Percentiles rank a stretch among this genome's conserved stretches.
These are phyloP conservation scores for Colletotrichum orbiculare DNA, from an alignment of 2,329 filamentous ascomycete species.

Conservation along the genomic window DNA sequence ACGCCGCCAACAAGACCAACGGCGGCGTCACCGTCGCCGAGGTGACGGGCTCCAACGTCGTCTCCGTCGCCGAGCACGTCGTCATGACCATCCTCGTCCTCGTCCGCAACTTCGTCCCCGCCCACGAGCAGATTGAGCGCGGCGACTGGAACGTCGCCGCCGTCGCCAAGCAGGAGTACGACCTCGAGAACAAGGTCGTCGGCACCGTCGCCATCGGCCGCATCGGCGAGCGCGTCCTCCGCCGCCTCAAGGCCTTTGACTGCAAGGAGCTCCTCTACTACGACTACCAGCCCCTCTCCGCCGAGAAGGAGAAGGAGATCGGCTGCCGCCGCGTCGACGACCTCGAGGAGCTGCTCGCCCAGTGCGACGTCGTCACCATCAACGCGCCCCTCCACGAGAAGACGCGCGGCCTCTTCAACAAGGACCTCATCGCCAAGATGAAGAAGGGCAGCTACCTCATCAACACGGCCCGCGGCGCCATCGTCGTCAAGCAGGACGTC, in stretches of 20 bases:
- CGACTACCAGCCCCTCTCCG: slow-evolving; percentile 93
- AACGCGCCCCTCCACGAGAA: slow-evolving; percentile 99
- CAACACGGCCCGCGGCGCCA: slow-evolving; percentile 98
- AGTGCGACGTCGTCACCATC: slow-evolving; percentile 98
- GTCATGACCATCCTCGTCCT: slow-evolving; percentile 98
- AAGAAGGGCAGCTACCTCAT: slow-evolving; percentile 97
- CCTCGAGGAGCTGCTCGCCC: slow-evolving; percentile 92
- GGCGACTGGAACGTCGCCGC: slow-evolving; percentile 97
- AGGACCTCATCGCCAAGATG: slow-evolving; percentile 98
- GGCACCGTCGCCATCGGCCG: slow-evolving; percentile 97
- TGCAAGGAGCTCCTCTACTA: slow-evolving; percentile 99
- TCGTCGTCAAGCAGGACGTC: slow-evolving; percentile 99
- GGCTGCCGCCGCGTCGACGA: slow-evolving; percentile 88
- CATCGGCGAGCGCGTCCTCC: slow-evolving; percentile 97
- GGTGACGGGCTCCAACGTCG: slow-evolving; percentile 97
- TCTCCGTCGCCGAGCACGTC: slow-evolving; percentile 98
- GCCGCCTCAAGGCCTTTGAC: slow-evolving; percentile 95
- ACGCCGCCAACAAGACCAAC: slow-evolving; percentile 98
- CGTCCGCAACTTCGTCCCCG: slow-evolving; percentile 97
- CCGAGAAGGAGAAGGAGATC: slow-evolving; percentile 94
- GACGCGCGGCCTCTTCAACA: slow-evolving; percentile 96
- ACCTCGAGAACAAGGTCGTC: slow-evolving; percentile 96
- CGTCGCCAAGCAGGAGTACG: slow-evolving; percentile 98
- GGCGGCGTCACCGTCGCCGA: slow-evolving; percentile 97
- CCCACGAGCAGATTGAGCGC: slow-evolving; percentile 89